Evolutionary conservation across 1,284 basidiomycete species (phyloP).

Genomic region (Porodaedalea pini): DNA sequence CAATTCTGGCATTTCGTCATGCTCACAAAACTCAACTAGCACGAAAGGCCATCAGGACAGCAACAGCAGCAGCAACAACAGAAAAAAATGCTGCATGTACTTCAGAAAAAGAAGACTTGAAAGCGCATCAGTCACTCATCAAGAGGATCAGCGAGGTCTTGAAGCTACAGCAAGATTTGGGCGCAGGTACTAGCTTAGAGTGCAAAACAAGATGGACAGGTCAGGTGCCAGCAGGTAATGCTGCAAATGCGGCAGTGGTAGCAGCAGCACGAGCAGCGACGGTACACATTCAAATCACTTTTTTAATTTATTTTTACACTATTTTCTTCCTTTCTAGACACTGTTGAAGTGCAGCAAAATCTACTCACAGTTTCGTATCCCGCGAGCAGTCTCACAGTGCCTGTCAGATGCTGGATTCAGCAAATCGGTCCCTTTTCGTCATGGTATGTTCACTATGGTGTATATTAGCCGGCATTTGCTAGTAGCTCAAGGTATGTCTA

Average conservation of each 20-base stretch:
- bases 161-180: not conserved
- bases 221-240: conserved; percentile 6
- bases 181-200: conserved; percentile 2
- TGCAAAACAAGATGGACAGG: not conserved
- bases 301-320: no score
- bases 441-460: no score
- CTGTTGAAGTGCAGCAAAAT: not conserved
- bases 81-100: not conserved
- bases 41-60: not conserved
- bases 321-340: not conserved
- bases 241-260: conserved; percentile 15
- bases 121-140: not conserved
- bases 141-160: not conserved
- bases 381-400: not conserved
- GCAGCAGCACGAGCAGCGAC: conserved; percentile 1
- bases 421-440: no score
- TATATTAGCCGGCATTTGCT: no score
- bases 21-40: not conserved
- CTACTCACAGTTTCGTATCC: not conserved
- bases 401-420: not conserved
- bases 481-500: not conserved
- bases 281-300: not conserved
- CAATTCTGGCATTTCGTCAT: not conserved
- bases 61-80: no score
- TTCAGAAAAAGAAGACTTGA: not conserved